phyloP scores from a whole-genome alignment of 208 protist genomes.

The Acanthamoeba healyi region DNA sequence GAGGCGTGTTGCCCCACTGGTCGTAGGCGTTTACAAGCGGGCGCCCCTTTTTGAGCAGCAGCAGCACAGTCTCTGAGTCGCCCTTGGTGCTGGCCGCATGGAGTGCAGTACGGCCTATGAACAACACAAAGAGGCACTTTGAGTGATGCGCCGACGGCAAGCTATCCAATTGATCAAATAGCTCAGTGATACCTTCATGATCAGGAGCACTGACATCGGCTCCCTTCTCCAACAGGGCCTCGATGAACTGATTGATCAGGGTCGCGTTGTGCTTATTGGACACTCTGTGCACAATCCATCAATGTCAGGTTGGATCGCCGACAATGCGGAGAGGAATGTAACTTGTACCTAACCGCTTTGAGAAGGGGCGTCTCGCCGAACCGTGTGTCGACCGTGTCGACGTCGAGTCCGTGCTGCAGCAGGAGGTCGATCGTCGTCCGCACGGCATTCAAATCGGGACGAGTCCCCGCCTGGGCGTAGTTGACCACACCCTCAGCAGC shows the following conservation, averaged over 20 bases:
- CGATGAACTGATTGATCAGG: neutral
- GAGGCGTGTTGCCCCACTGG: conserved; percentile 47
- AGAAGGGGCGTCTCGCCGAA: neutral
- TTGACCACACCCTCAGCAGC: neutral
- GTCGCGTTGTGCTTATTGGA: neutral
- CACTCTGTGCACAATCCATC: neutral
- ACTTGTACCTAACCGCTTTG: neutral
- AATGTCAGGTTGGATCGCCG: too few relatives aligned
- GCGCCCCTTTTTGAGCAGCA: neutral
- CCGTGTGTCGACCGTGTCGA: neutral
- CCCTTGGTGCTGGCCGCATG: conserved; percentile 9
- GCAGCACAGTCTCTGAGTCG: conserved; percentile 17
- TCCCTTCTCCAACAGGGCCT: neutral
- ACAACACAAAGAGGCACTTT: too few relatives aligned
- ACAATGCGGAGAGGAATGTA: too few relatives aligned
- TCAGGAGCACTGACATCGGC: conserved; percentile 17
- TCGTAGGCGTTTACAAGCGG: conserved; percentile 38
- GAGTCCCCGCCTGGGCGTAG: neutral
- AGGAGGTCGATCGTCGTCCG: neutral
- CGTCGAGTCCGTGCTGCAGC: neutral
- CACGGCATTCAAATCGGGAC: neutral
- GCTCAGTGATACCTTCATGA: too few relatives aligned
- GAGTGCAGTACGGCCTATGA: neutral
- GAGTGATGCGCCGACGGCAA: too few relatives aligned
- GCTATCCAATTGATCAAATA: too few relatives aligned